Conservation (phyloP, 1,284 basidiomycete species). For the Cutaneotrichosporon sp. region DNA sequence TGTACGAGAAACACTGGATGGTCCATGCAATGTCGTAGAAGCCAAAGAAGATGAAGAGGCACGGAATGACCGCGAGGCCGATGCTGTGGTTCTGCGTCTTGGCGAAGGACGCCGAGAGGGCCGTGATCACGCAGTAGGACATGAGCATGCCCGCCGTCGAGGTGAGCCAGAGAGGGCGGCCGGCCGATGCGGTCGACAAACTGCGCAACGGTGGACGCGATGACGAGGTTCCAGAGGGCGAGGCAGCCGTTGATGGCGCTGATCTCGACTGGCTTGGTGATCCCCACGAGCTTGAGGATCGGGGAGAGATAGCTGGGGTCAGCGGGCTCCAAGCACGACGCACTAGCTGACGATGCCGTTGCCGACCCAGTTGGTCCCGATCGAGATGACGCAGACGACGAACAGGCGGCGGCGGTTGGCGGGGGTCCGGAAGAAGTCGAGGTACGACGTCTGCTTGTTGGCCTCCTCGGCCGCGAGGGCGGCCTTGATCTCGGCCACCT, state of each 20-base stretch:
- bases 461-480: slow-evolving; percentile 29
- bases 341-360: slow-evolving; percentile 40
- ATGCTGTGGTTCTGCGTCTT: slow-evolving; percentile 23
- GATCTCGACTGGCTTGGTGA: slow-evolving; percentile 33
- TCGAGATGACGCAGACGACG: slow-evolving; percentile 30
- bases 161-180: slow-evolving; percentile 38
- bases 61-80: slow-evolving; percentile 42
- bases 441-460: slow-evolving; percentile 26
- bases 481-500: slow-evolving; percentile 35
- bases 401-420: slow-evolving; percentile 43
- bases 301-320: slow-evolving; percentile 31
- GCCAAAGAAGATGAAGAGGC: slow-evolving; percentile 35
- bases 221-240: slow-evolving; percentile 27
- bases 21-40: slow-evolving; percentile 31
- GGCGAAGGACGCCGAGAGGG: slow-evolving; percentile 35
- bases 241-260: slow-evolving; percentile 36
- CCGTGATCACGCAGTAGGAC: slow-evolving; percentile 33
- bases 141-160: slow-evolving; percentile 37
- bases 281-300: slow-evolving; percentile 37
- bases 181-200: slow-evolving; percentile 29
- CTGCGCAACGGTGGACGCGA: slow-evolving; percentile 18
- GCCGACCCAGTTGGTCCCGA: slow-evolving; percentile 33
- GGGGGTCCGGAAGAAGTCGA: slow-evolving; percentile 38
- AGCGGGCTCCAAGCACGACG: neutral
- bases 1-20: slow-evolving; percentile 25